Conservation (phyloP, 768 basidiomycete genomes). For the Lactarius pseudohatsudake region DNA sequence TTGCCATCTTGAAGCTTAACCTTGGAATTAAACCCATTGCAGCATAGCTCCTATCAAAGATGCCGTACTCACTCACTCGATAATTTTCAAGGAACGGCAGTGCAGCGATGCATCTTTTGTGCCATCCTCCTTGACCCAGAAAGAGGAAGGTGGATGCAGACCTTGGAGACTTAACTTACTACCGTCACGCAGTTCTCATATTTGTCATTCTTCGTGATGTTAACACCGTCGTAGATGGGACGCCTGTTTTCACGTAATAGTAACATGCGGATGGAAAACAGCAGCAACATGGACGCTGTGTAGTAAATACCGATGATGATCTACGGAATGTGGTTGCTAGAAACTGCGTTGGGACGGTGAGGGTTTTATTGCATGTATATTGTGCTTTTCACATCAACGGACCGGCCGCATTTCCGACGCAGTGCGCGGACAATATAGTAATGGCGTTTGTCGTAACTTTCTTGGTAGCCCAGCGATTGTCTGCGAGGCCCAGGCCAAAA, state of each 20-base stretch:
- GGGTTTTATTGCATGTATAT: constrained; percentile 43
- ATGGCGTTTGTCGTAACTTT: constrained; percentile 69
- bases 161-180: constrained; percentile 58
- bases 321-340: constrained; percentile 74
- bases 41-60: background rate
- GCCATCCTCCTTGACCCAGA: too few species aligned
- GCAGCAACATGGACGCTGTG: constrained; percentile 47
- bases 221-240: constrained; percentile 49
- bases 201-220: constrained; percentile 50
- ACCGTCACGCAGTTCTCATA: constrained; percentile 54
- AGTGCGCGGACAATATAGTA: constrained; percentile 70
- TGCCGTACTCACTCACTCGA: too few species aligned
- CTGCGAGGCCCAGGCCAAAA: constrained; percentile 62
- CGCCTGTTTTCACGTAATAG: constrained; percentile 61
- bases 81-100: too few species aligned
- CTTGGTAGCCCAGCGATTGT: constrained; percentile 72
- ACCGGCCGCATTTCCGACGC: constrained; percentile 62
- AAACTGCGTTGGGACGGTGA: background rate
- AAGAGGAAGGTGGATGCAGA: constrained; percentile 32
- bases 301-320: constrained; percentile 69
- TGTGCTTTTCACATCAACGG: constrained; percentile 76
- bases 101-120: too few species aligned
- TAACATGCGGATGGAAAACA: constrained; percentile 51
- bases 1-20: too few species aligned
- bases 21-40: too few species aligned